Percentiles rank a stretch among this genome's conserved stretches.
Conservation (phyloP, 768 basidiomycete species). For the Russula abietina region DNA sequence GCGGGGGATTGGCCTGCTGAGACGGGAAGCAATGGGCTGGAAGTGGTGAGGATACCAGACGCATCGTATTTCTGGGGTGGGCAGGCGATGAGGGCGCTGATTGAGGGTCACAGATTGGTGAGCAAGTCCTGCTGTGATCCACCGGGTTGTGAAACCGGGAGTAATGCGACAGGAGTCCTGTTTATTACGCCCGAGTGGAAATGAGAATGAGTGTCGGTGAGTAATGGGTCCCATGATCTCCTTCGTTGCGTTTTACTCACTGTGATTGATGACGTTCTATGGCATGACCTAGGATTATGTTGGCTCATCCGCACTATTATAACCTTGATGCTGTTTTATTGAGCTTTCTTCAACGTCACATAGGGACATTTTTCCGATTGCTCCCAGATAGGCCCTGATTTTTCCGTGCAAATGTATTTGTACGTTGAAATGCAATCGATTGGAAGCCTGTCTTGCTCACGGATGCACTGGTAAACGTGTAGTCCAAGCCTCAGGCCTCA, state of each 20-base stretch:
- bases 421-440: background rate
- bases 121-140: background rate
- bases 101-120: conserved; percentile 9
- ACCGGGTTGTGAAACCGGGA: background rate
- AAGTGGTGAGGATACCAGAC: conserved; percentile 18
- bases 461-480: background rate
- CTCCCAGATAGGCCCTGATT: background rate
- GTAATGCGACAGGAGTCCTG: background rate
- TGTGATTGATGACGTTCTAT: background rate
- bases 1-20: background rate
- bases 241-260: background rate
- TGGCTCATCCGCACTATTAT: background rate
- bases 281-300: background rate
- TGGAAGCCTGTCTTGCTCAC: background rate
- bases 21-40: conserved; percentile 6
- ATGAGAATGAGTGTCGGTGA: background rate
- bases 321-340: background rate
- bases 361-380: background rate
- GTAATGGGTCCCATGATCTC: background rate
- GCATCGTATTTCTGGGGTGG: conserved; percentile 25
- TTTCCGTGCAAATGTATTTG: background rate
- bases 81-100: conserved; percentile 10
- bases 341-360: background rate
- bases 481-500: background rate
- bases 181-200: background rate